A percentile compares a stretch with the other conserved stretches of the same genome.
Conservation (phyloP, 2,329 filamentous ascomycete genomes). For the Cadophora sp. region DNA sequence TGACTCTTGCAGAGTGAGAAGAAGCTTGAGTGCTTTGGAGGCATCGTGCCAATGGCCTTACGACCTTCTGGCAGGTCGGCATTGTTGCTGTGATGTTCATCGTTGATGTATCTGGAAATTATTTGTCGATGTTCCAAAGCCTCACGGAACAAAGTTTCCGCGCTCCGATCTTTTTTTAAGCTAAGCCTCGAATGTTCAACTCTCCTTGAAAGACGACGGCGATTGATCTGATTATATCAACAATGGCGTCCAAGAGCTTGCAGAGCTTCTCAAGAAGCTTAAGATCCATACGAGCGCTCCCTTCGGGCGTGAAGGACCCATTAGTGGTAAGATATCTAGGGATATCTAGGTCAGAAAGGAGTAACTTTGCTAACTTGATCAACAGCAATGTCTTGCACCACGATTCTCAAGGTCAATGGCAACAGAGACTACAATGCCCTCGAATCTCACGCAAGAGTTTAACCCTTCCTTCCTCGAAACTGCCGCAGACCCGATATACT, state of each 20-base stretch:
- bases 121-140: slow-evolving; percentile 36
- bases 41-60: slow-evolving; percentile 62
- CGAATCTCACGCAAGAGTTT: slow-evolving; percentile 32
- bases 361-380: slow-evolving; percentile 22
- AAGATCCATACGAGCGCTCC: slow-evolving; percentile 36
- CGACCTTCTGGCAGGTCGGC: slow-evolving; percentile 66
- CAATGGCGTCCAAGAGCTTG: slow-evolving; percentile 45
- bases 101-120: slow-evolving; percentile 37
- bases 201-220: slow-evolving; percentile 29
- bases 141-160: slow-evolving; percentile 32
- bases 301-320: slow-evolving; percentile 46
- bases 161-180: slow-evolving; percentile 33
- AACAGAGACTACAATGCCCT: slow-evolving; percentile 50
- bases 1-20: slow-evolving; percentile 34
- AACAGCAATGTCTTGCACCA: slow-evolving; percentile 53
- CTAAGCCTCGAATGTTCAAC: slow-evolving; percentile 30
- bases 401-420: slow-evolving; percentile 54
- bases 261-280: slow-evolving; percentile 42
- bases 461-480: slow-evolving; percentile 27
- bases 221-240: slow-evolving; percentile 27
- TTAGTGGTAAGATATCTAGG: slow-evolving; percentile 45
- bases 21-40: slow-evolving; percentile 51
- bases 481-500: slow-evolving; percentile 21
- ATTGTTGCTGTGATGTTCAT: slow-evolving; percentile 49
- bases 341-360: slow-evolving; percentile 19